These are phyloP conservation scores for Diplodia scrobiculata DNA, from an alignment of 2,329 filamentous ascomycete species.

Conservation along the genomic window DNA sequence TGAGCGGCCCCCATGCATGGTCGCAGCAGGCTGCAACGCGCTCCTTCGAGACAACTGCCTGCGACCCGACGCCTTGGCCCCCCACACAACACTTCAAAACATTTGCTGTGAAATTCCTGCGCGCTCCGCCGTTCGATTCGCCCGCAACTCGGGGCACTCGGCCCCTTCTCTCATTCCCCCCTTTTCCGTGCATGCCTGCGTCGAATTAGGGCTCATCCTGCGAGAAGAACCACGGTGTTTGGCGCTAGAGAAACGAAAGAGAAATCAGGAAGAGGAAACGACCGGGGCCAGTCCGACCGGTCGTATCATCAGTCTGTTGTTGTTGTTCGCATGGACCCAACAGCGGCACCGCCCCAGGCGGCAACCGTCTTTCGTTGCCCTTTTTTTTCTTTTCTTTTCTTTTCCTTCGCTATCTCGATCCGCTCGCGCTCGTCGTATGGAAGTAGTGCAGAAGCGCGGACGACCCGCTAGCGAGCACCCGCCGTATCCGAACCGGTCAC, in stretches of 20 bases:
- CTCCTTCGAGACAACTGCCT: neutral
- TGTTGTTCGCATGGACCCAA: neutral
- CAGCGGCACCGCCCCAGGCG: neutral
- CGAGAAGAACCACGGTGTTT: neutral
- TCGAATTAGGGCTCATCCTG: neutral
- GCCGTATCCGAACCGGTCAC: neutral
- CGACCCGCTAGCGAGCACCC: neutral
- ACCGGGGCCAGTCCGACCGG: neutral
- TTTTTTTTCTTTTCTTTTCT: neutral
- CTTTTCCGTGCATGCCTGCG: neutral
- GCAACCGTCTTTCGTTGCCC: neutral
- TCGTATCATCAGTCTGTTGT: neutral
- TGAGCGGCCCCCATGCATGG: neutral
- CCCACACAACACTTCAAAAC: neutral
- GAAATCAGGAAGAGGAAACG: neutral
- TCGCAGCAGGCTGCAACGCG: neutral
- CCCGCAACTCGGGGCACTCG: neutral
- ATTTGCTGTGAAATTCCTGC: neutral
- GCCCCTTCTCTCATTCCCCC: neutral
- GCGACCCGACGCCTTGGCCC: neutral
- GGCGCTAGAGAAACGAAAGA: neutral
- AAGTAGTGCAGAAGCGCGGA: neutral
- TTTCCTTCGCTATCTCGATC: neutral
- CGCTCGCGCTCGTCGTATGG: neutral
- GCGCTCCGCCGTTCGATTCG: neutral